phyloP scores from a whole-genome alignment of 176 grass and related monocot species.

The Alloteropsis semialata region DNA sequence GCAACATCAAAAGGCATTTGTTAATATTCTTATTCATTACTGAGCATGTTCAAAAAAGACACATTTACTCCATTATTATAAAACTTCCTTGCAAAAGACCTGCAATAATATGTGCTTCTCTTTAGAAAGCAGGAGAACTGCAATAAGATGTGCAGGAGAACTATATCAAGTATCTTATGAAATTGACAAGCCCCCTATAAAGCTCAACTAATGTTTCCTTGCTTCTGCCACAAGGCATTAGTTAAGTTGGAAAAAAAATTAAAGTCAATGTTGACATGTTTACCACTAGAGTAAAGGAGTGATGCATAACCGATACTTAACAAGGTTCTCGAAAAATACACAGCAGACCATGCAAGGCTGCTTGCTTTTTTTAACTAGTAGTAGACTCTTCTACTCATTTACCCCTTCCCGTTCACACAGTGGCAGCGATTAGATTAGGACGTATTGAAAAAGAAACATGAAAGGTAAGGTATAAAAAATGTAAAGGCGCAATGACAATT shows the following conservation, averaged over 20 bases:
- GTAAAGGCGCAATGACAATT: conserved; percentile 1
- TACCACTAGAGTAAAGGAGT: not conserved
- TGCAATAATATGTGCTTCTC: conserved; percentile 4
- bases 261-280: not conserved
- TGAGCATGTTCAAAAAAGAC: conserved; percentile 5
- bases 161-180: not conserved
- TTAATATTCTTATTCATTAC: conserved; percentile 21
- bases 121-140: conserved; percentile 23
- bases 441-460: not conserved
- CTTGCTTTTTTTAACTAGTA: not conserved
- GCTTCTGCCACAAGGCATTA: not conserved
- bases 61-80: not conserved
- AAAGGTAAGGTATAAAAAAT: not conserved
- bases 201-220: not conserved
- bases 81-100: conserved; percentile 12
- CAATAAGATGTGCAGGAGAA: too few species aligned
- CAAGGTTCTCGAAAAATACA: not conserved
- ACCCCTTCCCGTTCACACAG: not conserved
- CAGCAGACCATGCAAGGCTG: not conserved
- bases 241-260: not conserved
- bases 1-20: not conserved
- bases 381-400: not conserved
- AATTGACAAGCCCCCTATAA: not conserved
- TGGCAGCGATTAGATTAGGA: not conserved
- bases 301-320: not conserved